Evolutionary conservation across 495 filamentous ascomycete genomes (phyloP), one percentile per base, ranked within the genome.

Genomic region (Penicillium angulare): DNA sequence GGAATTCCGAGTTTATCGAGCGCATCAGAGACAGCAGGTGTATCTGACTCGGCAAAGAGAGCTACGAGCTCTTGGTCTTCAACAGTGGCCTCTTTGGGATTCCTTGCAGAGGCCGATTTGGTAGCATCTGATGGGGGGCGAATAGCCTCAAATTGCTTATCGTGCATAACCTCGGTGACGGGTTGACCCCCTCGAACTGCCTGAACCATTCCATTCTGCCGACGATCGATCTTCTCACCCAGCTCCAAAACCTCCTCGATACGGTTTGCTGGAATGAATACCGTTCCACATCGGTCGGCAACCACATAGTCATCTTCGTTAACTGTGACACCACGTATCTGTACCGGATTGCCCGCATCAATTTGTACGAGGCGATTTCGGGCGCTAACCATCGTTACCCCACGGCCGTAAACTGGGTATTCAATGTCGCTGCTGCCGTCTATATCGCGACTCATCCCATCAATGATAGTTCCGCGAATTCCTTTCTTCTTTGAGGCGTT

Each of bases 381-480:
- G 6, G 58, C 53, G 24, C 53, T 54, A 16, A 61, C 55, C 58
- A 57, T 56, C 0, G 57, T 56, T 23, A 56, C 53, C 0, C 58
- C 58, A 12, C 54, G 51, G n/a, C 58, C 54, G 47, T 57, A 61
- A 22, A 61, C 54, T 5, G 58, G 54, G 24, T 57, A 61, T 5
- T 36, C 34, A 16, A 49, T 34, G 0, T 55, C 54, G 2, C 54
- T 47, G 15, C 54, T 55, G 15, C 54, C 54, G 20, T 57, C 58
- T 17, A 57, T 61, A 18, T 61, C 54, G 5, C 58, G 58, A 40
- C 58, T 55, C 54, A 61, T 55, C 29, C 58, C 58, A 23, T 61
- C 54, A 47, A 61, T 61, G 51, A 61, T 47, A n/a, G 58, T 57
- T 39, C 58, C 58, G 1, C 58, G 58, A 27, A 61, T 61, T 0